Base-by-base conservation (phyloP, 2,329 filamentous ascomycete species). In the Colletotrichum lentis region DNA sequence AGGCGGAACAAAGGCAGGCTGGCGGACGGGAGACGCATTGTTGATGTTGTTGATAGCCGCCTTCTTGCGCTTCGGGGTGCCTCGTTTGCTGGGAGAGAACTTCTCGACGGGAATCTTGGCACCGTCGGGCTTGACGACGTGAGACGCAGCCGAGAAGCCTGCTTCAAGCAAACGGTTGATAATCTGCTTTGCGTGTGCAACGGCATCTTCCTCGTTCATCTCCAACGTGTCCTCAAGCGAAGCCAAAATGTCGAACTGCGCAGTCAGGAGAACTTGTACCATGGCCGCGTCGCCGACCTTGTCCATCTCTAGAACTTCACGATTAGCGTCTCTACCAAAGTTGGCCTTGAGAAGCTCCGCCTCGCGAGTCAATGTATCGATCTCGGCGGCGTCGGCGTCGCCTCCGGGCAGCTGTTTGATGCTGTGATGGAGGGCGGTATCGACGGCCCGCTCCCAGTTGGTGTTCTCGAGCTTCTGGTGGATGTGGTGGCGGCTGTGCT, bases 71-170 rank as follows among this genome's bases (percentile, higher is more conserved):
- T 94, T 95, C 0, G 93, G 91, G 2, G 94, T 96, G 22, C 92
- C 91, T 44, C 86, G 82, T 73, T 89, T 90, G 11, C 84, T 86
- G 3, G 93, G 91, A 7, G 92, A 88, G 71, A 93, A 90, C 43
- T 86, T 83, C 66, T 95, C 89, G 5, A 88, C 80, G 0, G 87
- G 84, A 4, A 84, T 82, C 64, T 86, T 78, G 11, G 83, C 81
- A 31, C 93, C 93, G 73, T 97, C 95, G 2, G 95, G 94, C 76
- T 96, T 97, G 77, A 99, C 91, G 31, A 97, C 88, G 73, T 96
- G 93, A 0, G 92, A 90, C 7, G 90, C 88, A 0, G 92, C 90
- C 31, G 88, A 85, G 50, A 89, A 90, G 64, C 94, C 95, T 3
- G 88, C 88, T 67, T 93, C 88, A 18, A 98, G 84, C 65, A 99